A percentile compares a stretch with the other conserved stretches of the same genome.
These are phyloP conservation scores for Carex scoparia DNA, from an alignment of 176 grass and related monocot species.

Conservation along the genomic window DNA sequence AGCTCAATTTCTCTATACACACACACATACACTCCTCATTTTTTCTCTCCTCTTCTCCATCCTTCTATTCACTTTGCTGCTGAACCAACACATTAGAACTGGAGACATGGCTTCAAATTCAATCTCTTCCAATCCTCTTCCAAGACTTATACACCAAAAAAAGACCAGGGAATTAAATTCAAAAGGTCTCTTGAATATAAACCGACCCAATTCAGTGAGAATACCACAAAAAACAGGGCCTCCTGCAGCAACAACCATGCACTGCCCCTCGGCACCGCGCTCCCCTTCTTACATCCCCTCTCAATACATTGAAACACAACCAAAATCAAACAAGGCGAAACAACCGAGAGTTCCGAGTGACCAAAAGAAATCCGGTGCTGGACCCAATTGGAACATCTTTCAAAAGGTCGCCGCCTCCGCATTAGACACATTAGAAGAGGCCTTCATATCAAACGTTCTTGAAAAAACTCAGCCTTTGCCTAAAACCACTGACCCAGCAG, in stretches of 20 bases:
- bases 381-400: conserved; percentile 35
- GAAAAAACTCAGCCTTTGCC: conserved; percentile 48
- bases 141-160: not conserved
- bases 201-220: not conserved
- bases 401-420: conserved; percentile 45
- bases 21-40: not conserved
- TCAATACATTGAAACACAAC: not conserved
- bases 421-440: conserved; percentile 56
- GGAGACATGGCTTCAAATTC: conserved; percentile 37
- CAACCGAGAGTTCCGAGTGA: not conserved
- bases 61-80: conserved; percentile 22
- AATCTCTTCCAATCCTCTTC: not conserved
- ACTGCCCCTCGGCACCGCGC: not conserved
- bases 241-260: conserved; percentile 2
- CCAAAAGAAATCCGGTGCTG: not conserved
- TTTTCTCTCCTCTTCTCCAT: not conserved
- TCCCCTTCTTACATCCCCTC: conserved; percentile 1
- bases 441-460: conserved; percentile 42
- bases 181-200: not conserved
- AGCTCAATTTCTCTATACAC: too few relatives aligned
- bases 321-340: not conserved
- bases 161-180: not conserved
- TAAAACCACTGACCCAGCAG: conserved; percentile 44
- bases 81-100: not conserved
- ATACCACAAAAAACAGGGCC: not conserved